Evolutionary conservation across 2,329 filamentous ascomycete species (phyloP).

Genomic region (Sporothrix dimorphospora): DNA sequence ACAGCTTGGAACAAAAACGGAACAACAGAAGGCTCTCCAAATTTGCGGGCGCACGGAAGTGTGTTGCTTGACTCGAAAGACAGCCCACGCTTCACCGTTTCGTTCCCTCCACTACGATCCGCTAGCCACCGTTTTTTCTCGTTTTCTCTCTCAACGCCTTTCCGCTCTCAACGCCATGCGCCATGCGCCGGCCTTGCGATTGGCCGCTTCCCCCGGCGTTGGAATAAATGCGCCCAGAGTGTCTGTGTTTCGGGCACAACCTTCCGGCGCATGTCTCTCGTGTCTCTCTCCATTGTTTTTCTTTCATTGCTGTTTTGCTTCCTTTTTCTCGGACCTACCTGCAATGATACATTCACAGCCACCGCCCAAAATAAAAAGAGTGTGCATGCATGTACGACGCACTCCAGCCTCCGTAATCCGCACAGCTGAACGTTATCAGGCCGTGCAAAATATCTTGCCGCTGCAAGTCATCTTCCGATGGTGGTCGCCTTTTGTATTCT

Average conservation of each 20-base stretch:
- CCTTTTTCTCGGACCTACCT: background rate
- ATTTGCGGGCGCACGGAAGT: background rate
- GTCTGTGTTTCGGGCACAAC: background rate
- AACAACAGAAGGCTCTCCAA: constrained; percentile 9
- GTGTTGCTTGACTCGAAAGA: too few relatives aligned
- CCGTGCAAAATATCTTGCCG: constrained; percentile 4
- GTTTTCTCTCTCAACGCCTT: background rate
- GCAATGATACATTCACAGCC: constrained; percentile 18
- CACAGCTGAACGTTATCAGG: background rate
- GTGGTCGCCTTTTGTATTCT: too few relatives aligned
- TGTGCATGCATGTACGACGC: background rate
- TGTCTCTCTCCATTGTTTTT: background rate
- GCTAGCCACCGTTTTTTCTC: constrained; percentile 4
- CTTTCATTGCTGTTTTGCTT: background rate
- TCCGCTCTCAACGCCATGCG: background rate
- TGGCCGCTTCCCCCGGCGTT: background rate
- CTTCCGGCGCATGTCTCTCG: background rate
- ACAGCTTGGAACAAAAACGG: background rate
- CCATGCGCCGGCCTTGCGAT: background rate
- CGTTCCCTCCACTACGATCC: background rate
- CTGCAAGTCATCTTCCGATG: background rate
- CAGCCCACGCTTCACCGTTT: too few relatives aligned
- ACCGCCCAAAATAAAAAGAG: constrained; percentile 5
- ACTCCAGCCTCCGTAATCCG: background rate
- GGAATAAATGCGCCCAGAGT: background rate